Base-by-base conservation (phyloP, 2,329 filamentous ascomycete genomes). In the Dothistroma septosporum region DNA sequence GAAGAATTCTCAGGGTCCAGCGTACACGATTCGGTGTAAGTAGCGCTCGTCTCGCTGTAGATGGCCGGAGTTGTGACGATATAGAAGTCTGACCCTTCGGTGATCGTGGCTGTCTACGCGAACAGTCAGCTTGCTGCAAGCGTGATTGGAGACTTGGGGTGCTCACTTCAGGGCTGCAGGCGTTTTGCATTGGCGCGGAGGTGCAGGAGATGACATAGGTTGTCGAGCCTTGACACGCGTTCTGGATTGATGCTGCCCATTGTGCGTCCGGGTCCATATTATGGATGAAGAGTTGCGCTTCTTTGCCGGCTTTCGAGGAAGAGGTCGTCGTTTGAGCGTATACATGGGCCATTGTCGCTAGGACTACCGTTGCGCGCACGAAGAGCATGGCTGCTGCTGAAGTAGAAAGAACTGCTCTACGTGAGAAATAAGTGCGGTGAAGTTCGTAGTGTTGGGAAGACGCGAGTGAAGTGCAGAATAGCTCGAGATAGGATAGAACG, bases 161-260 rank as follows among this genome's bases (percentile, higher is more conserved):
- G 28, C 61, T 28, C 12, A 64, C 64, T 37, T 62, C 31, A 16
- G 60, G 60, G 50, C 57, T 62, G 55, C 64, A 62, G 31, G 53
- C 58, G 19, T 60, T 55, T 47, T 63, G 60, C 33, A 61, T 52
- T 0, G 63, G 59, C 11, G 66, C 66, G 24, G 64, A 66, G 3
- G 66, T 69, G 60, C 64, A 64, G 14, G 63, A 66, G 14, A 64
- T 48, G 3, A 66, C 66, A 32, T 69, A 69, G 10, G 65, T 69
- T 4, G 66, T 69, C 19, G 63, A 62, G 52, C 66, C 65, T 24
- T 61, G 47, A 59, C 66, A 69, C 3, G 64, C 65, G 33, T 67
- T 64, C 33, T 66, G 60, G 16, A 69, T 57, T 4, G 66, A 69
- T 19, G 66, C 66, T 33, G 62, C 66, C 66, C 66, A 69, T 11